These are phyloP conservation scores for Cyberlindnera euphorbiiphila DNA, from an alignment of 805 yeast genomes.

Conservation along the genomic window DNA sequence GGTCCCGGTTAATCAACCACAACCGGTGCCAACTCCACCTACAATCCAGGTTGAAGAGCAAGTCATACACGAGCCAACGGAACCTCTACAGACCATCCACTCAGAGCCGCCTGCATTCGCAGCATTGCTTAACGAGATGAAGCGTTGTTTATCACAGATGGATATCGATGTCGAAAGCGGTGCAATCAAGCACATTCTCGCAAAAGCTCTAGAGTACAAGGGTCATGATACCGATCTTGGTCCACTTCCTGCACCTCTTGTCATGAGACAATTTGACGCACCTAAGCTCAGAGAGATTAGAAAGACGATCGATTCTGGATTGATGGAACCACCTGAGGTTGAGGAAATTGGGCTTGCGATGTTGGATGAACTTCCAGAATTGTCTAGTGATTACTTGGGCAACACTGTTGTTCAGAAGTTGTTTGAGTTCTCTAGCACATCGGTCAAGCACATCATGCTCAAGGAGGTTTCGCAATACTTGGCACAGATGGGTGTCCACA, in stretches of 20 bases:
- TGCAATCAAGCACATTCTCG: slow-evolving; percentile 42
- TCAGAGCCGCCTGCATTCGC: slow-evolving; percentile 22
- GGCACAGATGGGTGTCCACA: slow-evolving; percentile 91
- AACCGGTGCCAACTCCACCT: slow-evolving; percentile 13
- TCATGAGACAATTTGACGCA: slow-evolving; percentile 75
- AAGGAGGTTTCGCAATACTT: slow-evolving; percentile 72
- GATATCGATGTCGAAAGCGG: slow-evolving; percentile 31
- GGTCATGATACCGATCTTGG: slow-evolving; percentile 57
- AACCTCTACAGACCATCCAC: slow-evolving; percentile 13
- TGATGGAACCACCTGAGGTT: slow-evolving; percentile 54
- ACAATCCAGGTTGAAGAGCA: slow-evolving; percentile 11
- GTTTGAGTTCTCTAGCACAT: slow-evolving; percentile 65
- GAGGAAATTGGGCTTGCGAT: slow-evolving; percentile 81
- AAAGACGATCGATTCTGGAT: slow-evolving; percentile 59
- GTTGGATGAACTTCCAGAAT: slow-evolving; percentile 84
- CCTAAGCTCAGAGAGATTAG: slow-evolving; percentile 85
- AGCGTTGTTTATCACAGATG: slow-evolving; percentile 28
- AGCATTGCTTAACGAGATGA: slow-evolving; percentile 29
- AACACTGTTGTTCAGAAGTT: slow-evolving; percentile 93
- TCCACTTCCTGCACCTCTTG: slow-evolving; percentile 70
- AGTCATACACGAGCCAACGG: slow-evolving; percentile 2
- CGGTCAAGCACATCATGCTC: slow-evolving; percentile 76
- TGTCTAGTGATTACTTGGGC: slow-evolving; percentile 90
- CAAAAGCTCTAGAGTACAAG: slow-evolving; percentile 39
- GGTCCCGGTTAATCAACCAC: slow-evolving; percentile 2